These are phyloP conservation scores for Trichoderma sp. DNA, from an alignment of 2,329 filamentous ascomycete species.

Conservation along the genomic window DNA sequence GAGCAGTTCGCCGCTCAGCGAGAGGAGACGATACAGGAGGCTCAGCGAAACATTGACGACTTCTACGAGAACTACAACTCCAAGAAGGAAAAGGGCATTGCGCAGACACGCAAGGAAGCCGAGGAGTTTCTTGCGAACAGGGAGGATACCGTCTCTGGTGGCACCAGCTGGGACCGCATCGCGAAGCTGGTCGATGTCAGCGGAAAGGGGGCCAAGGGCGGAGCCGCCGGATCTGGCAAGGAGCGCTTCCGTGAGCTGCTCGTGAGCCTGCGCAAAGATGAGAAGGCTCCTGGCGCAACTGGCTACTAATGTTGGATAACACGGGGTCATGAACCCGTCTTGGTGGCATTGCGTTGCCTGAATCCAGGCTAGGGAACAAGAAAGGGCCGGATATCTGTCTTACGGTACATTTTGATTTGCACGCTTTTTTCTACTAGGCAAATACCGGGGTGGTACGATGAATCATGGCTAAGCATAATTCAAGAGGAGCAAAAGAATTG, in stretches of 20 bases:
- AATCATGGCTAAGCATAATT: constrained; percentile 38
- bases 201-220: constrained; percentile 86
- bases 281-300: constrained; percentile 73
- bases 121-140: constrained; percentile 87
- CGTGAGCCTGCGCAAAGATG: constrained; percentile 85
- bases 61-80: constrained; percentile 99
- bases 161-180: constrained; percentile 98
- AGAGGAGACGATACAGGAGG: constrained; percentile 81
- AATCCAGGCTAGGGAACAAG: not conserved
- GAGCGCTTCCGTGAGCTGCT: constrained; percentile 93
- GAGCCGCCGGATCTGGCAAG: constrained; percentile 88
- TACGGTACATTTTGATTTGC: constrained; percentile 24
- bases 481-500: constrained; percentile 32
- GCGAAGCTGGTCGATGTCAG: constrained; percentile 96
- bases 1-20: constrained; percentile 83
- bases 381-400: constrained; percentile 15
- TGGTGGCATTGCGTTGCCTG: constrained; percentile 13
- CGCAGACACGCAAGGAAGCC: constrained; percentile 86
- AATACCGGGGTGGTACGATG: constrained; percentile 38
- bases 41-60: constrained; percentile 93
- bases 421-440: constrained; percentile 27
- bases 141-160: constrained; percentile 91
- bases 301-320: constrained; percentile 53
- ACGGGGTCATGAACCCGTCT: constrained; percentile 2
- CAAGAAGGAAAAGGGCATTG: constrained; percentile 92